These are phyloP conservation scores for Nosema muscidifuracis DNA, from an alignment of 371 early-diverging fungal genomes.

Conservation along the genomic window DNA sequence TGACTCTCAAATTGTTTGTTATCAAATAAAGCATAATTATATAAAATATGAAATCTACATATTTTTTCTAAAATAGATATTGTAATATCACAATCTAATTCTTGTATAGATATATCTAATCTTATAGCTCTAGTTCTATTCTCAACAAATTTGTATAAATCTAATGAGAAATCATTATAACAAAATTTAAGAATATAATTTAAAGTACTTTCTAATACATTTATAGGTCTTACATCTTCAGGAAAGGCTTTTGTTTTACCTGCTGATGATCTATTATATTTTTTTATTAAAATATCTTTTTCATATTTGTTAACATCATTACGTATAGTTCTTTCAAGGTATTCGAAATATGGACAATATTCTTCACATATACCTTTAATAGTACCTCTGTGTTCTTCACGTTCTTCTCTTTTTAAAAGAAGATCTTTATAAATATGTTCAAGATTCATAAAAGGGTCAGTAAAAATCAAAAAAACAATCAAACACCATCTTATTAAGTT, in stretches of 20 bases:
- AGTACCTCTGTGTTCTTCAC: not conserved
- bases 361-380: conserved; percentile 37
- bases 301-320: conserved; percentile 50
- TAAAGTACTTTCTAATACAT: conserved; percentile 67
- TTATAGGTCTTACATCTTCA: conserved; percentile 76
- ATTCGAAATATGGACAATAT: conserved; percentile 53
- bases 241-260: conserved; percentile 76
- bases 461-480: too few relatives aligned
- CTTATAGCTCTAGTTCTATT: conserved; percentile 77
- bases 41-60: conserved; percentile 76
- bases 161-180: conserved; percentile 64
- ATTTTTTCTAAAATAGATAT: conserved; percentile 72
- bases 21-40: conserved; percentile 69
- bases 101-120: conserved; percentile 72
- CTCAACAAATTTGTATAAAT: conserved; percentile 73
- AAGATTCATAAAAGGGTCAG: conserved; percentile 4
- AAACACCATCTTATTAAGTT: too few relatives aligned
- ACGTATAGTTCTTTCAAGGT: conserved; percentile 40
- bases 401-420: not conserved
- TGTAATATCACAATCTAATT: conserved; percentile 67
- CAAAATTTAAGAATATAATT: conserved; percentile 71
- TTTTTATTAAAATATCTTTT: conserved; percentile 67
- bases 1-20: conserved; percentile 67
- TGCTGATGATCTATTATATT: conserved; percentile 75
- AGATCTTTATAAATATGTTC: conserved; percentile 14